Evolutionary conservation across 2,329 filamentous ascomycete species (phyloP).

Genomic region (Mycogone perniciosa): DNA sequence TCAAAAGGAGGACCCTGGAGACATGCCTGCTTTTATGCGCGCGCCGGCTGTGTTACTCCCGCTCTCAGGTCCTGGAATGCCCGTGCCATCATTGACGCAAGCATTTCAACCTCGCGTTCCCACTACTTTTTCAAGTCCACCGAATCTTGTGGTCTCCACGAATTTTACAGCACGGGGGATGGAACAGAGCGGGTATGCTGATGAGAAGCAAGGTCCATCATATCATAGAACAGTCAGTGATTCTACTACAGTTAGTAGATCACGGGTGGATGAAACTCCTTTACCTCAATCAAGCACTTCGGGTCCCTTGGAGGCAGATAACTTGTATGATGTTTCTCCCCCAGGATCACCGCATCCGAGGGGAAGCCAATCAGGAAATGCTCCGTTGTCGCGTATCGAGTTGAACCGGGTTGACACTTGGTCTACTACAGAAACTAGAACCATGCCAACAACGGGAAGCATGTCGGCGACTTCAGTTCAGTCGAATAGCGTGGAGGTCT

Average conservation of each 20-base stretch:
- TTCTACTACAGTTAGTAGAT: conserved; percentile 24
- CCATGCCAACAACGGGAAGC: not conserved
- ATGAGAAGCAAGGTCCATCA: conserved; percentile 15
- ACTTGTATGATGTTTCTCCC: conserved; percentile 44
- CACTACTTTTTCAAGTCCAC: not conserved
- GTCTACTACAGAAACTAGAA: not conserved
- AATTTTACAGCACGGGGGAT: not conserved
- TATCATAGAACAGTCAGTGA: conserved; percentile 33
- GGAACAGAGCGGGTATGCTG: not conserved
- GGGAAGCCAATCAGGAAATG: conserved; percentile 4
- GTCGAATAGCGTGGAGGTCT: not conserved
- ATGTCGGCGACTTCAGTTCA: conserved; percentile 1
- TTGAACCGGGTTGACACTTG: conserved; percentile 6
- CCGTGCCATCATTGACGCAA: conserved; percentile 1
- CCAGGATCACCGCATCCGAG: conserved; percentile 33
- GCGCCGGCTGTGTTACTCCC: conserved; percentile 36
- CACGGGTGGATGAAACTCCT: conserved; percentile 19
- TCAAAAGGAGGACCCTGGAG: conserved; percentile 55
- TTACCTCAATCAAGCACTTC: conserved; percentile 29
- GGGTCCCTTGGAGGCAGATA: conserved; percentile 20
- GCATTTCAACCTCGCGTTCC: not conserved
- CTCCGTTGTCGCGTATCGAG: conserved; percentile 3
- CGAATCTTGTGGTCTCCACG: conserved; percentile 1
- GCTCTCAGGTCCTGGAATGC: not conserved
- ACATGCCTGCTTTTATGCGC: conserved; percentile 50